phyloP scores from a whole-genome alignment of 306 rosid genomes.

The Cotoneaster glaucophyllus region DNA sequence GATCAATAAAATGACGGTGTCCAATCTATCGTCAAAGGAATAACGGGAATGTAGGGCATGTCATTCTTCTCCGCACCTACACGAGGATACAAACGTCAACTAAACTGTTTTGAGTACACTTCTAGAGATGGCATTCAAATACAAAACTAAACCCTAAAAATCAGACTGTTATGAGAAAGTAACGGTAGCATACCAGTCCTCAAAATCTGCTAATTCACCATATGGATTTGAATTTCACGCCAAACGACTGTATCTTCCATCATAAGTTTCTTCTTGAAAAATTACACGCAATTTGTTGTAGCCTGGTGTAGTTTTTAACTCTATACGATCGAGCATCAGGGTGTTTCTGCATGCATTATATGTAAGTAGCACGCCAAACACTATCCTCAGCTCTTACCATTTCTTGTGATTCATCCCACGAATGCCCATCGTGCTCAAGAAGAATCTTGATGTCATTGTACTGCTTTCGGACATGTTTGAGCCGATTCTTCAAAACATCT shows the following conservation, averaged over 20 bases:
- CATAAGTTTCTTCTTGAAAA: slow-evolving; percentile 51
- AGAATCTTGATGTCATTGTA: slow-evolving; percentile 54
- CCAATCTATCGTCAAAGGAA: slow-evolving; percentile 41
- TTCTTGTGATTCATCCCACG: slow-evolving; percentile 72
- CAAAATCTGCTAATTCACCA: slow-evolving; percentile 26
- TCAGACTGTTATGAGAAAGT: neutral
- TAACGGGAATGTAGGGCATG: slow-evolving; percentile 8
- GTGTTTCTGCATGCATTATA: slow-evolving; percentile 46
- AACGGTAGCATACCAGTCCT: slow-evolving; percentile 31
- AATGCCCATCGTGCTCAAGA: slow-evolving; percentile 50
- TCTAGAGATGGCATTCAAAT: neutral
- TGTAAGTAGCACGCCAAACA: slow-evolving; percentile 42
- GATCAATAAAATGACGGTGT: slow-evolving; percentile 47
- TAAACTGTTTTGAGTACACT: neutral
- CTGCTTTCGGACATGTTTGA: slow-evolving; percentile 60
- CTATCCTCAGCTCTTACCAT: slow-evolving; percentile 57
- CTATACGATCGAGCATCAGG: slow-evolving; percentile 68
- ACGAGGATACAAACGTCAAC: slow-evolving; percentile 5
- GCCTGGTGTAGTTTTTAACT: slow-evolving; percentile 67
- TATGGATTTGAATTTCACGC: slow-evolving; percentile 35
- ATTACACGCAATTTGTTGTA: slow-evolving; percentile 52
- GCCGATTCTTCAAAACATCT: slow-evolving; percentile 70
- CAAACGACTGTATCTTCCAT: slow-evolving; percentile 50
- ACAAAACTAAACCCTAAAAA: neutral
- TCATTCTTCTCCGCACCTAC: slow-evolving; percentile 35